Percentiles rank a stretch among this genome's conserved stretches.
phyloP scores from a whole-genome alignment of 2,329 filamentous ascomycete species.

The Aspergillus oerlinghausenensis region DNA sequence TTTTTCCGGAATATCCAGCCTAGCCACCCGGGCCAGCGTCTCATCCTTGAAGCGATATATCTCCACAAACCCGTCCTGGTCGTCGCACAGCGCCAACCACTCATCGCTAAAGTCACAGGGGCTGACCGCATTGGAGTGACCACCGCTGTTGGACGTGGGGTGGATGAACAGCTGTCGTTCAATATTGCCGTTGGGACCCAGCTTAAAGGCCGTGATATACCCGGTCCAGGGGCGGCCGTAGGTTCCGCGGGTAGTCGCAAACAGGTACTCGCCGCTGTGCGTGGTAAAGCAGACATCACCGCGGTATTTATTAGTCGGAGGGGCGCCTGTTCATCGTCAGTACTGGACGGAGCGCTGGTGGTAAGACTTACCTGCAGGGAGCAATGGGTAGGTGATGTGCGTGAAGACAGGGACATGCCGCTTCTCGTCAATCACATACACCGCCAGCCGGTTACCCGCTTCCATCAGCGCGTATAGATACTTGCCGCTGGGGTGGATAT shows the following conservation, averaged over 20 bases:
- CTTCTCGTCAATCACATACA: slow-evolving; percentile 71
- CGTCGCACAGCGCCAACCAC: slow-evolving; percentile 85
- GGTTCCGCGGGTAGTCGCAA: slow-evolving; percentile 79
- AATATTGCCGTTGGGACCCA: slow-evolving; percentile 64
- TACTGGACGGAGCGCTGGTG: too few relatives aligned
- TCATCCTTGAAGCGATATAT: slow-evolving; percentile 84
- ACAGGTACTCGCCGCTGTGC: slow-evolving; percentile 67
- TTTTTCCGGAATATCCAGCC: slow-evolving; percentile 74
- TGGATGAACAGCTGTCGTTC: slow-evolving; percentile 75
- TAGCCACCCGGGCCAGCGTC: slow-evolving; percentile 70
- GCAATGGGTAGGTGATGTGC: slow-evolving; percentile 68
- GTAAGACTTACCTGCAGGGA: slow-evolving; percentile 46
- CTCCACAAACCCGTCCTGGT: slow-evolving; percentile 81
- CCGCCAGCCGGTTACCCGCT: slow-evolving; percentile 76
- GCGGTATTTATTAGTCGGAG: slow-evolving; percentile 61
- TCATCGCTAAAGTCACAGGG: slow-evolving; percentile 81
- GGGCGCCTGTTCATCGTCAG: slow-evolving; percentile 24
- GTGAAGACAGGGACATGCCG: slow-evolving; percentile 77
- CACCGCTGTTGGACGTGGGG: slow-evolving; percentile 80
- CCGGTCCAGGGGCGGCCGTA: slow-evolving; percentile 65
- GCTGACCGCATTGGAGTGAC: slow-evolving; percentile 82
- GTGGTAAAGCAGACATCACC: slow-evolving; percentile 78
- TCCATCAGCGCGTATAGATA: slow-evolving; percentile 88
- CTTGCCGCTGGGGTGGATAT: slow-evolving; percentile 70
- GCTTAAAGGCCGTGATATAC: slow-evolving; percentile 75